A percentile compares a stretch with the other conserved stretches of the same genome.
Evolutionary conservation across 169 alveolate species (phyloP).

Genomic region (Eimeria maxima): DNA sequence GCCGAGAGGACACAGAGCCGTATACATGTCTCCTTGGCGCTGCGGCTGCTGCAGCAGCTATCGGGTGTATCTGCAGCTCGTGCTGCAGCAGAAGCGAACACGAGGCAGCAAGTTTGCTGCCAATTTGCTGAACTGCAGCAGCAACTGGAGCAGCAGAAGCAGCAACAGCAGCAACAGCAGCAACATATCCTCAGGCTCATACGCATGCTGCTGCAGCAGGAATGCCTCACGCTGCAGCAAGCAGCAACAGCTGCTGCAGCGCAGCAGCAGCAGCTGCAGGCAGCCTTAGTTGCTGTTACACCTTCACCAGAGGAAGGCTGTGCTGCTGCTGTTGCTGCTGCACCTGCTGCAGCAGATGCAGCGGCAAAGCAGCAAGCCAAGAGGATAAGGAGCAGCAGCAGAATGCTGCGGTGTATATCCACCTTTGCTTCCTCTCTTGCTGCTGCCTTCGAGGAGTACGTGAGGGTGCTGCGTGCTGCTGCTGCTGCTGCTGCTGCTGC

Average conservation of each 20-base stretch:
- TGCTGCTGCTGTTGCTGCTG: neutral
- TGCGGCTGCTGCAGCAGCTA: slow-evolving; percentile 7
- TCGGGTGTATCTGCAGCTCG: neutral
- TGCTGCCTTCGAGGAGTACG: neutral
- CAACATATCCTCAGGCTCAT: neutral
- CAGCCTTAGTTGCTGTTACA: neutral
- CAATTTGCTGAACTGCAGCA: too few species aligned
- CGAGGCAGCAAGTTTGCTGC: too few species aligned
- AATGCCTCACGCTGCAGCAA: slow-evolving; percentile 16
- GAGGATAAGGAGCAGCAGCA: neutral
- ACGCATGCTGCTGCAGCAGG: slow-evolving; percentile 36
- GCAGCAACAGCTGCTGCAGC: neutral
- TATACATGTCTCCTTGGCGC: neutral
- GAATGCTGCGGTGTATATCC: neutral
- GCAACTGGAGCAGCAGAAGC: neutral
- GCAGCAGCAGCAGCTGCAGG: neutral
- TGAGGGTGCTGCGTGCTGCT: slow-evolving; percentile 8
- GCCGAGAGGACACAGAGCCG: neutral
- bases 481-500: slow-evolving; percentile 8
- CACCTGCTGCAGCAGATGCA: neutral
- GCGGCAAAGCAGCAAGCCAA: neutral
- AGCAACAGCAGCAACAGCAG: slow-evolving; percentile 38
- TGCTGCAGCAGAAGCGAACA: neutral
- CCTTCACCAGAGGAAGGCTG: too few species aligned
- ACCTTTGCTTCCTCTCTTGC: neutral